Percentiles rank a stretch among this genome's conserved stretches.
These are phyloP conservation scores for Somion occarium DNA, from an alignment of 1,284 basidiomycete genomes.

Conservation along the genomic window DNA sequence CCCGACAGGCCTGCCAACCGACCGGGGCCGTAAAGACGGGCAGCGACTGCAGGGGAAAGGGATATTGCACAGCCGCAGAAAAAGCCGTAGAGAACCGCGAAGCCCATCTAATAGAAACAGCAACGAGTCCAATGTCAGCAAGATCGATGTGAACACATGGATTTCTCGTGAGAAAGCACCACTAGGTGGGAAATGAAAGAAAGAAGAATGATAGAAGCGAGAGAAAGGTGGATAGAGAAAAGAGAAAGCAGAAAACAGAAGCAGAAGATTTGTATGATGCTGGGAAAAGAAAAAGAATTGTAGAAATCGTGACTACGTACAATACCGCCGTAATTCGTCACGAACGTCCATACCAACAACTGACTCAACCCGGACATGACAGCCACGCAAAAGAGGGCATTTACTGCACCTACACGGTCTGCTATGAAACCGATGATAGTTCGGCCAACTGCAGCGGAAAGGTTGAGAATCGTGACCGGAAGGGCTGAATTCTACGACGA, in stretches of 20 bases:
- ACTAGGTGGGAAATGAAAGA: neutral
- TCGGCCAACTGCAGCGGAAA: conserved; percentile 20
- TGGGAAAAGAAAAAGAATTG: neutral
- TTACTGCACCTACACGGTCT: conserved; percentile 23
- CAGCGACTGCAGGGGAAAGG: conserved; percentile 21
- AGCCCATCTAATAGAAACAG: conserved; percentile 17
- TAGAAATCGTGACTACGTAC: conserved; percentile 13
- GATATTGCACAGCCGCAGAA: conserved; percentile 25
- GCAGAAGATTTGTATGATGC: neutral
- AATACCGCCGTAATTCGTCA: conserved; percentile 21
- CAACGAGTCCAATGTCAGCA: too few species aligned
- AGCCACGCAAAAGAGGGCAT: conserved; percentile 18
- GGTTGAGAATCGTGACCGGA: conserved; percentile 21
- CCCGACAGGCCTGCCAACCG: conserved; percentile 23
- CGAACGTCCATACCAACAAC: conserved; percentile 22
- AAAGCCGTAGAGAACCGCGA: conserved; percentile 24
- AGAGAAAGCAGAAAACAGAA: neutral
- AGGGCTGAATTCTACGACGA: conserved; percentile 19
- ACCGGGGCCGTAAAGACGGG: conserved; percentile 20
- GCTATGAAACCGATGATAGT: conserved; percentile 20
- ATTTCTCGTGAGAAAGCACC: neutral
- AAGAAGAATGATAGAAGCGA: neutral
- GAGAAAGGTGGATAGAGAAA: neutral
- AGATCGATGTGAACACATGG: neutral
- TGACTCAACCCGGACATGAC: conserved; percentile 23